Base-by-base conservation (phyloP, 768 basidiomycete genomes). In the Gloeostereum incarnatum region DNA sequence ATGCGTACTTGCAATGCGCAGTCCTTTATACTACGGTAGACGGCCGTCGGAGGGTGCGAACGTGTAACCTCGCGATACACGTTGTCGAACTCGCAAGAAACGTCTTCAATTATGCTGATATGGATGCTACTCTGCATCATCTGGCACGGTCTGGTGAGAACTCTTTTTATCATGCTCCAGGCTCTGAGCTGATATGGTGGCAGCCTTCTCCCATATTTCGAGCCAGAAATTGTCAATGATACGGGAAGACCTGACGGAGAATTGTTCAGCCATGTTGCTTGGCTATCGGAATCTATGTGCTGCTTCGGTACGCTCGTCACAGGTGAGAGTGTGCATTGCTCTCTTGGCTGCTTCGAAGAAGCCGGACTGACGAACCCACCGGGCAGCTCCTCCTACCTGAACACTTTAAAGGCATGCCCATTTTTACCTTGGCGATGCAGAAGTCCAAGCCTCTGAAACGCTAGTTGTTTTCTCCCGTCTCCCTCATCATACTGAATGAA, bases 391-490 rank as follows among this genome's bases (percentile, higher is more conserved):
- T 99, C 44, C 76, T 99, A 18, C 96, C 96, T 5, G 96, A 98
- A 59, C 81, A 85, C 0, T 92, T 91, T 68, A 81, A 83, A 51
- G 71, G 82, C 1, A 70, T 98, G 30, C 89, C 92, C 0, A 66
- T 90, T 13, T 92, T 81, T 54, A 73, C 75, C 3, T 66, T 97
- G 2, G 79, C 79, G 8, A 73, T 97, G 23, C 68, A 84, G 32
- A 99, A 99, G 63, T 75, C 75, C 37, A 94, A 96, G 56, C 81
- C 91, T 14, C 61, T 99, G n/a, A 94, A 96, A 80, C 90, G 94
- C 79, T 52, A 42, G 47, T 40, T 39, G 39, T 36, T 37, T 21
- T 36, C 27, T 33, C 43, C n/a, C 17, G 13, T 19, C 26, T 21
- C 31, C 31, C 27, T 34, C 27, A 29, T 31, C 19, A 43, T 40